Evolutionary conservation across 129 eudicot genomes (phyloP), one percentile per base, ranked within the genome.

Genomic region (Flaveria bidentis): DNA sequence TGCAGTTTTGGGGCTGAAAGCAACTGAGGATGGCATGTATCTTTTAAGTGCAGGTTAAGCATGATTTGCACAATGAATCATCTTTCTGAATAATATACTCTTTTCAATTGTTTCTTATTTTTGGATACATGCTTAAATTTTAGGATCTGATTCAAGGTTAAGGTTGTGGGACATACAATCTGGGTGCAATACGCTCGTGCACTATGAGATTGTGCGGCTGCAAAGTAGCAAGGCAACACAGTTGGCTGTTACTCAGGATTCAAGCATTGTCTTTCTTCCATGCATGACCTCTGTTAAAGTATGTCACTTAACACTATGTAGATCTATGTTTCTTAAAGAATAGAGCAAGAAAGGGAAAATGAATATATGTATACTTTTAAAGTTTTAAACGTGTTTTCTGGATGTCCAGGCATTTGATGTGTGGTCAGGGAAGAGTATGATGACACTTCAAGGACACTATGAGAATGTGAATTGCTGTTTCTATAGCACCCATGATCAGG

Each of bases 101-200:
- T 36, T 5, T 56, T 28, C 17, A 51, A 8, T 12, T 28, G 39
- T 64, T 80, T 44, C 63, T 82, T 15, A 68, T 58, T 50, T 50
- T 11, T 73, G 23, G 20, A 39, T 60, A 39, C 73, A 15, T 74
- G 30, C 51, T 78, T 58, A 67, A 50, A 30, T 74, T 72, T 64
- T 89, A 94, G 99, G 99, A 63, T 91, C 99, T 68, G 99, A 94
- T 87, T 91, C 97, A 75, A 90, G 99, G 83, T 73, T 94, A 73
- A 89, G 94, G 76, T 84, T 94, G 77, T 94, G 99, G 99, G 99
- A 94, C 78, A 81, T 94, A 70, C 87, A 91, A 74, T 94, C 99
- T 77, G 91, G 99, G 18, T 89, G 93, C 88, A 94, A 94, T 74
- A 94, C 99, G 1, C 91, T 94, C 71, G 99, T 94, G 69, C 89